Evolutionary conservation across 768 basidiomycete species (phyloP).

Genomic region (Cubamyces sp.): DNA sequence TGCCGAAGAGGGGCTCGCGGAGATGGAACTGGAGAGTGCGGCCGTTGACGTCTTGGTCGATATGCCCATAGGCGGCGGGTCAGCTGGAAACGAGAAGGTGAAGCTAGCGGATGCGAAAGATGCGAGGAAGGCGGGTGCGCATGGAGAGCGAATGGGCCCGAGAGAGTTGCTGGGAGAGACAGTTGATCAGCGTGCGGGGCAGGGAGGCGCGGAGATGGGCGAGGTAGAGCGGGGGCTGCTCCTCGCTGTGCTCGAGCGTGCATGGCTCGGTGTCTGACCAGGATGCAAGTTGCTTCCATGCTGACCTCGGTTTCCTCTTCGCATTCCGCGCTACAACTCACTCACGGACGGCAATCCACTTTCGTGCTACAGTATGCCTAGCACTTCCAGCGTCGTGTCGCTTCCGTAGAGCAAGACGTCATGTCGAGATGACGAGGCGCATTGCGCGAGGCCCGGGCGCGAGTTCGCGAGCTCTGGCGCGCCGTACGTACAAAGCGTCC

Average conservation of each 20-base stretch:
- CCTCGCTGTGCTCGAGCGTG: conserved; percentile 33
- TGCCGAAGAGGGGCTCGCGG: no score
- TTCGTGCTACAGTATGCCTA: no score
- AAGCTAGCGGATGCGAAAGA: not conserved
- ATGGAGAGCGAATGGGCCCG: not conserved
- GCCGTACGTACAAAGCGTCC: not conserved
- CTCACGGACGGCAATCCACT: not conserved
- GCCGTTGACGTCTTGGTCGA: not conserved
- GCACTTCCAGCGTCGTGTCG: not conserved
- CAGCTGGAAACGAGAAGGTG: not conserved
- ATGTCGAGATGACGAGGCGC: not conserved
- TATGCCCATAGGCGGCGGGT: no score
- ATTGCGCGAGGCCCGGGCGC: not conserved
- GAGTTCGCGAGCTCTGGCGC: not conserved
- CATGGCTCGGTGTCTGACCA: conserved; percentile 29
- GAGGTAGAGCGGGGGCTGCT: conserved; percentile 34
- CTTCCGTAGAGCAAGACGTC: not conserved
- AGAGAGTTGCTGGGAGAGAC: not conserved
- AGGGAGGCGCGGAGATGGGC: conserved; percentile 17
- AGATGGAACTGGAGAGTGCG: not conserved
- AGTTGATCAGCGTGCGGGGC: conserved; percentile 10
- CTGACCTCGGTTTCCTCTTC: not conserved
- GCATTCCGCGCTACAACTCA: not conserved
- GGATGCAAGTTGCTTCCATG: not conserved
- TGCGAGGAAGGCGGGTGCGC: not conserved